phyloP scores from a whole-genome alignment of 805 yeast genomes.

The Wickerhamomyces xylosicus region DNA sequence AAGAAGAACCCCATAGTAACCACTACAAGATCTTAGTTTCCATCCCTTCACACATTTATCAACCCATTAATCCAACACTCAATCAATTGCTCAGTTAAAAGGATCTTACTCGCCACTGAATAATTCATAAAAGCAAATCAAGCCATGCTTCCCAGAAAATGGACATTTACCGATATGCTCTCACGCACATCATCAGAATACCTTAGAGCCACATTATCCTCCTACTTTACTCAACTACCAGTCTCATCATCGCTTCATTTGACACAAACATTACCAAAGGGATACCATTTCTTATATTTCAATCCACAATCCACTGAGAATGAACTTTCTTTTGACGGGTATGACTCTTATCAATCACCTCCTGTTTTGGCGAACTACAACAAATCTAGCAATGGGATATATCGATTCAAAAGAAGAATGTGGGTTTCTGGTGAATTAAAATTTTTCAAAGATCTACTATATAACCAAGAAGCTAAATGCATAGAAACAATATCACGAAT shows the following conservation, averaged over 20 bases:
- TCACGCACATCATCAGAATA: conserved; percentile 14
- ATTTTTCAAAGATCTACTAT: conserved; percentile 25
- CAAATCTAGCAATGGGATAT: too few relatives aligned
- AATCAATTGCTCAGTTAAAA: too few relatives aligned
- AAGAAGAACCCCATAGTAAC: too few relatives aligned
- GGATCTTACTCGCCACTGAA: too few relatives aligned
- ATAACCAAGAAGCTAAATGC: conserved; percentile 34
- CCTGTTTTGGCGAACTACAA: too few relatives aligned
- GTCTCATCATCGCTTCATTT: too few relatives aligned
- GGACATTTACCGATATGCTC: conserved; percentile 12
- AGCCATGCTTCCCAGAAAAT: conserved; percentile 7
- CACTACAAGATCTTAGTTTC: too few relatives aligned
- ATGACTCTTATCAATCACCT: conserved; percentile 53
- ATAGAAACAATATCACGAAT: conserved; percentile 39
- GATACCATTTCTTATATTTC: conserved; percentile 59
- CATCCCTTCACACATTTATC: too few relatives aligned
- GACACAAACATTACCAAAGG: conserved; percentile 26
- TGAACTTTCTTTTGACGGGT: conserved; percentile 60
- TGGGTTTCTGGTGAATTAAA: conserved; percentile 69
- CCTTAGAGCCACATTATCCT: conserved; percentile 15
- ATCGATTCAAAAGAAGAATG: conserved; percentile 48
- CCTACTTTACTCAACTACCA: conserved; percentile 17
- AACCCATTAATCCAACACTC: too few relatives aligned
- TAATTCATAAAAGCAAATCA: not conserved
- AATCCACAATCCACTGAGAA: conserved; percentile 44